Conservation (phyloP, 352 stramenopile genomes). For the Globisporangium nunn region DNA sequence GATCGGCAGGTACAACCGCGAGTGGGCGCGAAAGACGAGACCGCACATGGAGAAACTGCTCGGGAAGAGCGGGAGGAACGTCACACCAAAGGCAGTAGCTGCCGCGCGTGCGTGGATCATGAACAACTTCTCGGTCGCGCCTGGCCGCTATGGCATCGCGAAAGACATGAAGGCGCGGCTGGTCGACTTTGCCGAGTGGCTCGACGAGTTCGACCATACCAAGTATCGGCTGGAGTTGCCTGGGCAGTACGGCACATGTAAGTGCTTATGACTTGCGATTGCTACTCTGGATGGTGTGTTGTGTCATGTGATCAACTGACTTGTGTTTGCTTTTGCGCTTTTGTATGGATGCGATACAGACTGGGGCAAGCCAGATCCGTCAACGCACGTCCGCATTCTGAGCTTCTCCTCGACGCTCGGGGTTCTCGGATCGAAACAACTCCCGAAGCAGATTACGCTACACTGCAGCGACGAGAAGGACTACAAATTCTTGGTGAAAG, state of each 20-base stretch:
- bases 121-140: conserved; percentile 63
- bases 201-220: conserved; percentile 77
- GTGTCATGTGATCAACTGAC: no score
- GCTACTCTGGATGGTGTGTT: no score
- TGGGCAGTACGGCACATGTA: conserved; percentile 68
- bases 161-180: conserved; percentile 81
- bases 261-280: conserved; percentile 14
- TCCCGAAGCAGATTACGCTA: conserved; percentile 78
- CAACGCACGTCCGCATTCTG: conserved; percentile 56
- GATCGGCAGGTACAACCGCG: conserved; percentile 73
- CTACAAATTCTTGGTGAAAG: conserved; percentile 87
- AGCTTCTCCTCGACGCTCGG: conserved; percentile 72
- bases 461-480: conserved; percentile 76
- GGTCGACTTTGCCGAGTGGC: conserved; percentile 79
- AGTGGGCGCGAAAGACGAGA: conserved; percentile 48
- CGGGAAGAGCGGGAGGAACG: conserved; percentile 46
- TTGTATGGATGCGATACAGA: conserved; percentile 17
- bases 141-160: conserved; percentile 62
- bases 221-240: conserved; percentile 63
- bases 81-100: conserved; percentile 47
- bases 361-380: conserved; percentile 66
- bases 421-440: conserved; percentile 77
- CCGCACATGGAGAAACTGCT: conserved; percentile 70
- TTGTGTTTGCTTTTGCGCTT: background rate
- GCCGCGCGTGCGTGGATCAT: conserved; percentile 60